Base-by-base conservation (phyloP, 2,329 filamentous ascomycete genomes). In the Neobulgaria alba region DNA sequence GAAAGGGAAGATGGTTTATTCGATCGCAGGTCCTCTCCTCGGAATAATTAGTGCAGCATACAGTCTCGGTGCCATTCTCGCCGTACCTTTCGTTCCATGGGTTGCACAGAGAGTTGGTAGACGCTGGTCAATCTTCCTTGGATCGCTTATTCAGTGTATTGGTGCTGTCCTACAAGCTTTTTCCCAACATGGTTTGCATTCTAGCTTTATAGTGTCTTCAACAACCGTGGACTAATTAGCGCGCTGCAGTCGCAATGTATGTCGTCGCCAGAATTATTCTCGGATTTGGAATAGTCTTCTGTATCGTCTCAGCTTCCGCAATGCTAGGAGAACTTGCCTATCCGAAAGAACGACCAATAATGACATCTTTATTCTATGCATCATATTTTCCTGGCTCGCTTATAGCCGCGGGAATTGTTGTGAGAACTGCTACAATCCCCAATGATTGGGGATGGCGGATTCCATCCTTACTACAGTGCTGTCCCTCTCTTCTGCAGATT, bases 41-140 rank as follows among this genome's bases (percentile, higher is more conserved):
- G 73, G 73, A 2, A 65, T 77, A 37, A 61, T 77, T 26, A 67
- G 67, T n/a, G 69, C 72, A 2, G 69, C 66, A 34, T 77, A 76
- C 53, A 70, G 69, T 38, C 62, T 77, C 3, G 73, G 73, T 3
- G 71, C 72, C 5, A 68, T 77, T 41, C 60, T 68, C 21, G 67
- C 64, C 18, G 66, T 77, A 8, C 73, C 73, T 0, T 61, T 77
- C 42, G 69, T 73, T 2, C 66, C 72, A 0, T 63, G 67, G 41
- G 51, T 75, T 3, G 68, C 69, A 36, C 67, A 76, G 43, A 58
- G 58, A 14, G 61, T 66, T 19, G 73, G 71, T 14, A 57, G 70
- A 46, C 61, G 70, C 43, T 68, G 64, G 63, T 67, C 71, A 9
- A 74, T 78, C 44, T 62, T 77, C 39, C 59, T 70, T n/a, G 74